phyloP scores from a whole-genome alignment of 164 flowering plant genomes.

The Umbilicus rupestris region DNA sequence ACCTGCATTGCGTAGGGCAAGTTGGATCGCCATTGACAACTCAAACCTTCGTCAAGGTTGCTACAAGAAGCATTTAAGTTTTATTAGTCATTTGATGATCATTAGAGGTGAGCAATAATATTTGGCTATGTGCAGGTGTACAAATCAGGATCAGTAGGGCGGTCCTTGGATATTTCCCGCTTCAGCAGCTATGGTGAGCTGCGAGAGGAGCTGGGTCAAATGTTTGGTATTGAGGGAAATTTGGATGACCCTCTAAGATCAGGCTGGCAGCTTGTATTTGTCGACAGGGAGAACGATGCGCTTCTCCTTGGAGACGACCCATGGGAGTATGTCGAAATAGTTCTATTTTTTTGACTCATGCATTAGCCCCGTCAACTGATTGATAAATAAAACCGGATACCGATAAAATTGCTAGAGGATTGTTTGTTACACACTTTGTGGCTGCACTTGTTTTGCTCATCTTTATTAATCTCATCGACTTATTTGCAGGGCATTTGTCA shows the following conservation, averaged over 20 bases:
- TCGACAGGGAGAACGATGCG: constrained; percentile 95
- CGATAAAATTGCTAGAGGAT: not conserved
- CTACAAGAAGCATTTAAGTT: not conserved
- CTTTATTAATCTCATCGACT: not conserved
- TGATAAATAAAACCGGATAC: too few relatives aligned
- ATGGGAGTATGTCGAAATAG: constrained; percentile 64
- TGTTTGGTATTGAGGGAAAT: constrained; percentile 83
- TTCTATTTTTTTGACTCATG: not conserved
- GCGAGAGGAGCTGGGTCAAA: constrained; percentile 67
- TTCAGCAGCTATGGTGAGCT: constrained; percentile 85
- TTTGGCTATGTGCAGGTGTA: constrained; percentile 47
- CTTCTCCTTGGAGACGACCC: constrained; percentile 99
- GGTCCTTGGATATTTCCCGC: constrained; percentile 71
- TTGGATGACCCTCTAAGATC: constrained; percentile 84
- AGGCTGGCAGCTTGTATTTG: constrained; percentile 99
- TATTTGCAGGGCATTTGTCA: constrained; percentile 64
- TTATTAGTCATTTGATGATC: not conserved
- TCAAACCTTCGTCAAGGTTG: constrained; percentile 63
- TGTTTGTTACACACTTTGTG: not conserved
- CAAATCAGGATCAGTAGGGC: constrained; percentile 74
- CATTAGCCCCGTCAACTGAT: not conserved
- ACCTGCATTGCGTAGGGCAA: constrained; percentile 42
- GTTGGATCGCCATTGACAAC: constrained; percentile 30
- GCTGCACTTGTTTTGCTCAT: not conserved
- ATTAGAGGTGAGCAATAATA: not conserved